Evolutionary conservation across 176 grass and related monocot species (phyloP).

Genomic region (Canna indica): DNA sequence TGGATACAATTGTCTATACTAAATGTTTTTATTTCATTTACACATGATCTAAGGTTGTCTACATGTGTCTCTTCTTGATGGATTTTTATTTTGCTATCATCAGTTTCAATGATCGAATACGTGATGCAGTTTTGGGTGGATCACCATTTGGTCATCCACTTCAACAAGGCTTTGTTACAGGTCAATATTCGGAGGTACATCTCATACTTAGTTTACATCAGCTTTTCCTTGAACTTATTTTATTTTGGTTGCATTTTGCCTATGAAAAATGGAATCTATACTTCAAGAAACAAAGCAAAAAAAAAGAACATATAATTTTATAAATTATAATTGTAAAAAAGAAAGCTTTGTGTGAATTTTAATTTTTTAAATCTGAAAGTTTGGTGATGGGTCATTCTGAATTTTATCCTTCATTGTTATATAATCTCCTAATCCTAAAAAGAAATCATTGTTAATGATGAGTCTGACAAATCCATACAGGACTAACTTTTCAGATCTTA

Average conservation of each 20-base stretch:
- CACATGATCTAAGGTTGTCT: background rate
- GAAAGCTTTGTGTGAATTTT: too few species aligned
- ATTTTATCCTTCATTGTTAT: too few species aligned
- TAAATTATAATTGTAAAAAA: too few species aligned
- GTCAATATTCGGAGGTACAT: slow-evolving; percentile 74
- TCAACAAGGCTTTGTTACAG: slow-evolving; percentile 79
- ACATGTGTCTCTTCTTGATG: background rate
- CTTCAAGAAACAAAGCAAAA: too few species aligned
- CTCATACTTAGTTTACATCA: background rate
- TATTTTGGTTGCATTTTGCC: slow-evolving; percentile 5
- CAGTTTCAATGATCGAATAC: slow-evolving; percentile 97
- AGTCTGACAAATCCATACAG: too few species aligned
- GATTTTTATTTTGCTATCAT: slow-evolving; percentile 14
- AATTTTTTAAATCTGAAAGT: too few species aligned
- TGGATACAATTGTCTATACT: background rate
- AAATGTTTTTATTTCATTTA: background rate
- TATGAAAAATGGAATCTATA: too few species aligned
- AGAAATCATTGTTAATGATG: too few species aligned
- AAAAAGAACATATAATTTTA: too few species aligned
- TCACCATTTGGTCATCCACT: slow-evolving; percentile 83
- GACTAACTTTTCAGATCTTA: too few species aligned
- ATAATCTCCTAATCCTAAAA: too few species aligned
- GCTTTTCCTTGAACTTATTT: slow-evolving; percentile 3
- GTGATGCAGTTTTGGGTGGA: slow-evolving; percentile 83
- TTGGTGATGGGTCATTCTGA: too few species aligned